Evolutionary conservation across 192 early-diverging fungal genomes (phyloP).

Genomic region (Paraglomus occultum): DNA sequence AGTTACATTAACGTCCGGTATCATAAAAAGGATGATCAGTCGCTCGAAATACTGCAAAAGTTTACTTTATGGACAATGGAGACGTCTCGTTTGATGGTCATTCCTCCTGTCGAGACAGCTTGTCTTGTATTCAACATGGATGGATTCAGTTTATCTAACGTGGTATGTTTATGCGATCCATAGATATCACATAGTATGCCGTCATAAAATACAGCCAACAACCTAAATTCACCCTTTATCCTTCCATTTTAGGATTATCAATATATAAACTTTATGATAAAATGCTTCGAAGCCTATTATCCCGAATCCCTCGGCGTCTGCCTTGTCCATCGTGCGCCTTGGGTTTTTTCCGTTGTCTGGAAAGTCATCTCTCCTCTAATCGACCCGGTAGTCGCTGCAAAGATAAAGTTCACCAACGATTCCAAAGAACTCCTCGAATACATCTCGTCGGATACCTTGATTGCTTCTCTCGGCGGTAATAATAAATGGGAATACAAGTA

Average conservation of each 20-base stretch:
- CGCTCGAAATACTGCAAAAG: constrained; percentile 60
- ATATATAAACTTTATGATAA: constrained; percentile 70
- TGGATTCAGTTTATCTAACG: constrained; percentile 42
- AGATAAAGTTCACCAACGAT: constrained; percentile 73
- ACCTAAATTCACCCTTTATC: not conserved
- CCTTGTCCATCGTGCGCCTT: constrained; percentile 85
- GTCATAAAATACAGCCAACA: not conserved
- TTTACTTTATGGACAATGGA: constrained; percentile 76
- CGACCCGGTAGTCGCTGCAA: constrained; percentile 86
- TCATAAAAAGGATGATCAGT: constrained; percentile 59
- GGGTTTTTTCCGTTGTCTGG: constrained; percentile 88
- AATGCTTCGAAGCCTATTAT: constrained; percentile 85
- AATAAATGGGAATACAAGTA: constrained; percentile 57
- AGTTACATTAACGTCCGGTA: constrained; percentile 51
- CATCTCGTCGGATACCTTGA: constrained; percentile 61
- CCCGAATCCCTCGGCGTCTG: constrained; percentile 83
- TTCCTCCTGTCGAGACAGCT: constrained; percentile 63
- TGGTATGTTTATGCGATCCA: constrained; percentile 29
- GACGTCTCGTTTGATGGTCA: constrained; percentile 61
- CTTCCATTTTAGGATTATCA: constrained; percentile 36
- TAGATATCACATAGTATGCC: not conserved
- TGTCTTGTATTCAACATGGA: constrained; percentile 46
- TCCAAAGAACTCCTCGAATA: constrained; percentile 60
- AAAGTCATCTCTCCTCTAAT: constrained; percentile 76
- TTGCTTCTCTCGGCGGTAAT: constrained; percentile 58